These are phyloP conservation scores for Podaxis mareebaensis DNA, from an alignment of 768 basidiomycete species.

Conservation along the genomic window DNA sequence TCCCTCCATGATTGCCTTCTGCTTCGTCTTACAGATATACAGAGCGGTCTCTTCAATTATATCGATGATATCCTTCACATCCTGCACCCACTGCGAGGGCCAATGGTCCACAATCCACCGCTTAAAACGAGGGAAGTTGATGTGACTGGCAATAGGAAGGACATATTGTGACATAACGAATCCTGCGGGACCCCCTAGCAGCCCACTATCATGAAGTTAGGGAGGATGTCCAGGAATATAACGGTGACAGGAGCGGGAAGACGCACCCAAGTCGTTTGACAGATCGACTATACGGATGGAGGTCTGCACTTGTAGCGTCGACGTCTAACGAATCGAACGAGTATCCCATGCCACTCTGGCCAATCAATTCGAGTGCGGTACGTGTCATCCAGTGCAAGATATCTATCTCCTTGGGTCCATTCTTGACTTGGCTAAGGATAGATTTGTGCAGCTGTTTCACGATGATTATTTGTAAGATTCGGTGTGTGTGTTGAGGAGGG, in stretches of 20 bases:
- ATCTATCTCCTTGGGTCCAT: constrained; percentile 35
- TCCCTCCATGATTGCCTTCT: constrained; percentile 28
- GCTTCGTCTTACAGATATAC: constrained; percentile 40
- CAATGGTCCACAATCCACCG: constrained; percentile 10
- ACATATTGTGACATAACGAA: neutral
- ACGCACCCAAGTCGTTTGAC: constrained; percentile 33
- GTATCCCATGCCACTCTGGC: constrained; percentile 47
- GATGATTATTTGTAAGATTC: neutral
- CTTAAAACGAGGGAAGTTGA: constrained; percentile 8
- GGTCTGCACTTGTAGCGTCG: constrained; percentile 20
- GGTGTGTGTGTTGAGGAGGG: neutral
- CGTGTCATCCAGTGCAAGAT: constrained; percentile 39
- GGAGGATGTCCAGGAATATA: neutral
- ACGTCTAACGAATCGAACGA: constrained; percentile 40
- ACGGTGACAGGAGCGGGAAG: constrained; percentile 5
- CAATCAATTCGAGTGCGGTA: constrained; percentile 49
- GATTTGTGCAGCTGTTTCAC: constrained; percentile 27
- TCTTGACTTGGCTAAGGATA: constrained; percentile 23
- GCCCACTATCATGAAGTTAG: neutral
- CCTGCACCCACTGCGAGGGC: constrained; percentile 26
- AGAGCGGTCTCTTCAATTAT: constrained; percentile 35
- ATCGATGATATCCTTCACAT: constrained; percentile 34
- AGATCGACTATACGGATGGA: constrained; percentile 28
- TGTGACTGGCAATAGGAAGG: neutral
- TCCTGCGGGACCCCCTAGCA: neutral